Evolutionary conservation across 192 early-diverging fungal species (phyloP), one percentile per base, ranked within the genome.

Genomic region (Linnemannia hyalina): DNA sequence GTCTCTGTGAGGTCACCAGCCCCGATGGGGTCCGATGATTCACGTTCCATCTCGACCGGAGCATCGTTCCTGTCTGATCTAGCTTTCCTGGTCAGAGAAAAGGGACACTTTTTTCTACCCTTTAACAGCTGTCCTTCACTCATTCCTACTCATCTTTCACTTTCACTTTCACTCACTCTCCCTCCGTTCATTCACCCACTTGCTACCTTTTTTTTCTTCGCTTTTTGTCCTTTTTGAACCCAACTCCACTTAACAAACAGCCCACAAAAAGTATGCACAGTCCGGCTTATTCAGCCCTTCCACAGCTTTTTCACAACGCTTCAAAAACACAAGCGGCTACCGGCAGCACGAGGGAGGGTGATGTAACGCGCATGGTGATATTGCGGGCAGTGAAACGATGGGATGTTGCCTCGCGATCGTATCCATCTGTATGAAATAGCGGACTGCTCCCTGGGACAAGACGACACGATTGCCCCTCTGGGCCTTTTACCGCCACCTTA

Each of bases 21-120:
- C 10, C 29, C 60, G 29, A 65, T 65, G 60, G 29, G n/a, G 60
- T 57, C 60, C 57, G 23, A 60, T 65, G 29, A 32, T 32, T 65
- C 60, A 65, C 29, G 60, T 65, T 65, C 60, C 60, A 65, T 11
- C 60, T 32, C 60, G 29, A 65, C 60, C 60, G 60, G 60, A 65
- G 29, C 60, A 65, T 65, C 60, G 29, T 65, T 65, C 60, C 60
- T 32, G 60, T 65, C 60, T 10, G 29, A 32, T 65, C 60, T 26
- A 65, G 60, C 60, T 65, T 65, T 29, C 29, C 29, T 65, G n/a
- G 3, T 13, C 13, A 65, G 26, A 32, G 29, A 32, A 63, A 32
- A 32, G 10, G 16, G 55, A 60, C 22, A 60, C 23, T 26, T 26
- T 60, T 26, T 18, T 60, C n/a, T 26, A 26, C 23, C 55, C n/a